These are phyloP conservation scores for Fusarium longipes DNA, from an alignment of 2,329 filamentous ascomycete genomes.

Conservation along the genomic window DNA sequence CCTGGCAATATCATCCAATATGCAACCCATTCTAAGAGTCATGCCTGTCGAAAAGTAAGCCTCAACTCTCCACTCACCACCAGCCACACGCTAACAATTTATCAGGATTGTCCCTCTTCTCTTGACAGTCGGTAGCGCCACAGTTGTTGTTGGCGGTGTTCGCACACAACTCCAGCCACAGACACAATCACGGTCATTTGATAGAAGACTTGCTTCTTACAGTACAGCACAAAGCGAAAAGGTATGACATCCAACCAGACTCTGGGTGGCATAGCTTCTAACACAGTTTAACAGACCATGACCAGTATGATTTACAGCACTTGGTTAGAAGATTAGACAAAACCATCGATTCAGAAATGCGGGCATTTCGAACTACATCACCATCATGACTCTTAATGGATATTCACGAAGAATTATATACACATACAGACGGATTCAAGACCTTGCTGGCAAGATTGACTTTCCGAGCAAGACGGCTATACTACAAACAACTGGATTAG, in stretches of 20 bases:
- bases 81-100: constrained; percentile 12
- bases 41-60: constrained; percentile 33
- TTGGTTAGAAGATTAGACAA: constrained; percentile 17
- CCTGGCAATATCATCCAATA: background rate
- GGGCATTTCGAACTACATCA: background rate
- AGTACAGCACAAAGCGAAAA: constrained; percentile 40
- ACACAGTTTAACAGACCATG: constrained; percentile 16
- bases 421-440: background rate
- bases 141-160: constrained; percentile 27
- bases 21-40: constrained; percentile 7
- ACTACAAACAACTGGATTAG: background rate
- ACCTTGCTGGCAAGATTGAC: background rate
- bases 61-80: background rate
- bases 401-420: background rate
- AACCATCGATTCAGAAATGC: background rate
- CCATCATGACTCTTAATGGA: background rate
- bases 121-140: constrained; percentile 39
- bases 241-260: constrained; percentile 11
- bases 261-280: constrained; percentile 12
- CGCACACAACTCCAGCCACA: constrained; percentile 31
- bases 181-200: constrained; percentile 32
- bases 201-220: constrained; percentile 42
- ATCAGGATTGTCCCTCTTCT: constrained; percentile 40
- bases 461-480: background rate
- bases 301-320: constrained; percentile 16